Percentiles rank a stretch among this genome's conserved stretches.
Evolutionary conservation across 2,329 filamentous ascomycete genomes (phyloP).

Genomic region (Tolypocladium guangdongense): DNA sequence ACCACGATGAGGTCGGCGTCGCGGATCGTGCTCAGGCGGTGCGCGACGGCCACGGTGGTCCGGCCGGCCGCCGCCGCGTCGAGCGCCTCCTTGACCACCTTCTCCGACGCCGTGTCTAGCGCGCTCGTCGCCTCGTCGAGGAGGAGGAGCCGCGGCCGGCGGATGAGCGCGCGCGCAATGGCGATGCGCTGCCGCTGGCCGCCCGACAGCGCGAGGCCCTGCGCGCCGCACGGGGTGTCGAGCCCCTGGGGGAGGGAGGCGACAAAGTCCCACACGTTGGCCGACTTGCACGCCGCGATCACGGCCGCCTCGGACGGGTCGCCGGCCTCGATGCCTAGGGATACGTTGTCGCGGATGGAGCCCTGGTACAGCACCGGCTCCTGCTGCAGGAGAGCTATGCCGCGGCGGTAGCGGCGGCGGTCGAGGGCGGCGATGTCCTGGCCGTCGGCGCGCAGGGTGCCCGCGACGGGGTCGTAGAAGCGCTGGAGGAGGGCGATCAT

Average conservation of each 20-base stretch:
- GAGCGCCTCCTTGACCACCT: conserved; percentile 52
- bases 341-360: conserved; percentile 45
- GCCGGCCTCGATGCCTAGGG: conserved; percentile 29
- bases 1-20: conserved; percentile 54
- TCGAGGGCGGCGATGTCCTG: conserved; percentile 18
- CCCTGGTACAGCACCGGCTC: conserved; percentile 33
- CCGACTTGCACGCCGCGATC: conserved; percentile 37
- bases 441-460: conserved; percentile 17
- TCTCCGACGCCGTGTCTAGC: conserved; percentile 56
- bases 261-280: conserved; percentile 47
- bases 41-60: conserved; percentile 55
- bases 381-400: conserved; percentile 29
- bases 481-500: conserved; percentile 41
- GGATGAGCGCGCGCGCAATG: conserved; percentile 61
- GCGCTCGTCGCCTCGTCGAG: conserved; percentile 61
- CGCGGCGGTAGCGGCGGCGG: conserved; percentile 19
- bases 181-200: conserved; percentile 64
- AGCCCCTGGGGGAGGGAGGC: conserved; percentile 47
- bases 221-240: conserved; percentile 51
- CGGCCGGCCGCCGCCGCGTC: conserved; percentile 30
- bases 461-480: conserved; percentile 27
- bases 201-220: conserved; percentile 58
- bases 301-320: conserved; percentile 27
- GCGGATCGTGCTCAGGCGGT: conserved; percentile 43
- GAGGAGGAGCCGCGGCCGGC: conserved; percentile 54